These are phyloP conservation scores for Lizonia empirigonia DNA, from an alignment of 2,329 filamentous ascomycete species.

Conservation along the genomic window DNA sequence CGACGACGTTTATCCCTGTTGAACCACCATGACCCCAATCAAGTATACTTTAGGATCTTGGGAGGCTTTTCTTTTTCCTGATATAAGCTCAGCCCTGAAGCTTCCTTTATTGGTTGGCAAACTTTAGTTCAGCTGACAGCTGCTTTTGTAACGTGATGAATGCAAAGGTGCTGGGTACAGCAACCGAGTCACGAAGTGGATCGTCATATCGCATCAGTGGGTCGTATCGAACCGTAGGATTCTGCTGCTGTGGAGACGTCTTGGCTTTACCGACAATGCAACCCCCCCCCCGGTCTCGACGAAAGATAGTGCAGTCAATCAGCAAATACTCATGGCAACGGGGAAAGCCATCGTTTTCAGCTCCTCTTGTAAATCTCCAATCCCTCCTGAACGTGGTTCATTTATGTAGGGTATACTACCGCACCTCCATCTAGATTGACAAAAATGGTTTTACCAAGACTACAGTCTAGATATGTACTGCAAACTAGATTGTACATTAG, in stretches of 20 bases:
- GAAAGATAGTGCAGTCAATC: too few relatives aligned
- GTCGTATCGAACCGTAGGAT: neutral
- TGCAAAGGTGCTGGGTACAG: too few relatives aligned
- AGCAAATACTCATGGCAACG: neutral
- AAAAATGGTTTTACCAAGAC: neutral
- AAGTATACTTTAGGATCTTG: neutral
- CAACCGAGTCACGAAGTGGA: neutral
- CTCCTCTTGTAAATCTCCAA: neutral
- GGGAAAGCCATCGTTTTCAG: neutral
- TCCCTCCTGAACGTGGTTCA: neutral
- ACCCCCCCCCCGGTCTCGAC: too few relatives aligned
- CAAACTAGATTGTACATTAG: neutral
- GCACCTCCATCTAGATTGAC: neutral
- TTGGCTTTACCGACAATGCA: too few relatives aligned
- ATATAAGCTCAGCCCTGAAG: too few relatives aligned
- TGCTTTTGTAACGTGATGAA: too few relatives aligned
- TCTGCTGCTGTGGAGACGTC: neutral
- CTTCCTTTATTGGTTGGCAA: too few relatives aligned
- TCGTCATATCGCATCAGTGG: neutral
- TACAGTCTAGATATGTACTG: neutral
- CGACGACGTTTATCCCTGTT: neutral
- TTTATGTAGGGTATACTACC: neutral
- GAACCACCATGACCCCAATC: neutral
- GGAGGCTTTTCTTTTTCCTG: too few relatives aligned
- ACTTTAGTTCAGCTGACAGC: too few relatives aligned